Evolutionary conservation across 257 asterid genomes (phyloP), one percentile per base, ranked within the genome.

Genomic region (Plantago ovata): DNA sequence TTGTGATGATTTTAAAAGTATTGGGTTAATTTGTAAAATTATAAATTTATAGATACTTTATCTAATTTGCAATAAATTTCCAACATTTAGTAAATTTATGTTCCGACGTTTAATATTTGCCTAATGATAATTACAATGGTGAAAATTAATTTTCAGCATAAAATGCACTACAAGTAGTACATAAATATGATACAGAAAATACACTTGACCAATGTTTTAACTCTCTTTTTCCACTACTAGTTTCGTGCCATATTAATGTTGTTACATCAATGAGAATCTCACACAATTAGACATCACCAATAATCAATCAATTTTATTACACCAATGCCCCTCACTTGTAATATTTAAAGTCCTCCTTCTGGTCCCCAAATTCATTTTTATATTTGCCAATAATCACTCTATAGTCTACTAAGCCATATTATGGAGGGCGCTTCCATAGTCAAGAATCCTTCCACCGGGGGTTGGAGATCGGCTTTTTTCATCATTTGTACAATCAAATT

Each of bases 391-490:
- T 24, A 24, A 5, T 24, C 32, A 24, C 32, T 24, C 32, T 24
- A 24, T 24, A 24, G n/a, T n/a, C n/a, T n/a, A n/a, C n/a, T n/a
- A n/a, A n/a, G n/a, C 6, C 9, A 20, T 14, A 48, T 18, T 28
- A 61, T 75, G 75, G 69, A 59, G 24, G 47, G 2, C 6, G 48
- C 60, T 55, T 47, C 64, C 38, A 54, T 33, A 36, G 41, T 59
- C 56, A 53, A 67, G 46, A 68, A 64, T 28, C 57, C 63, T 42
- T 63, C 77, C 0, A 60, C 44, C 28, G 85, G 89, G 22, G 85
- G 80, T 9, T 82, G 85, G 89, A 82, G 68, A 79, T 73, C 85
- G 1, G 89, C 85, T 58, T 76, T 82, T 70, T 82, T 82, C 78
- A 82, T 82, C 63, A 82, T 82, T 8, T 82, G 89, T 82, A 73